Base-by-base conservation (phyloP, 352 stramenopile genomes). In the Pythium aristosporum region DNA sequence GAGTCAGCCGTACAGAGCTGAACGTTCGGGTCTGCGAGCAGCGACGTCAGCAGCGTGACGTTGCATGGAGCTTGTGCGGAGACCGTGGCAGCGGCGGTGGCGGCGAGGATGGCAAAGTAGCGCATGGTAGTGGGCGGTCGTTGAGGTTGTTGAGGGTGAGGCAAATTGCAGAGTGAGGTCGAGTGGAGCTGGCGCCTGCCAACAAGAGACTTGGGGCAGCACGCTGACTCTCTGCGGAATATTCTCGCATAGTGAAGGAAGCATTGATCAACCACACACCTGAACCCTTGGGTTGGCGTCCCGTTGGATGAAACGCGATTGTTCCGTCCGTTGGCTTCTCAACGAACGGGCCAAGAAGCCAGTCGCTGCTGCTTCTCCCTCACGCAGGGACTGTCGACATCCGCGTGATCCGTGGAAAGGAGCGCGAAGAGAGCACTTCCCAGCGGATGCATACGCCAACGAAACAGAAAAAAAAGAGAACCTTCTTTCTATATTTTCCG, bases 151-250 rank as follows among this genome's bases (percentile, higher is more conserved):
- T 39, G 21, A 34, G 11, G 48, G 2, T 50, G 25, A 23, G 49
- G 54, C 18, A 42, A 69, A 69, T 63, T 32, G 46, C 28, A 34
- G 62, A 69, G 55, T 69, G 54, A 50, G 28, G 43, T 53, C 18
- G 39, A n/a, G 39, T 46, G 13, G 39, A 9, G 13, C 21, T 20
- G 18, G 18, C 13, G 13, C 11, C 9, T 20, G 16, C 34, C n/a
- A 48, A 36, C 20, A n/a, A 51, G 46, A 51, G 42, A 20, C 42
- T 20, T 46, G 39, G 39, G 5, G 9, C 50, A 42, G 8, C 21
- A 15, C 2, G 20, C 32, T 44, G 50, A 44, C 21, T 46, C n/a
- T n/a, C 15, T 20, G 12, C 9, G 18, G 52, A 49, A 59, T 36
- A 20, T 47, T 49, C 36, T 49, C 36, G 2, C 32, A 44, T 18